Evolutionary conservation across 2,329 filamentous ascomycete genomes (phyloP).

Genomic region (Trichoderma hamatum): DNA sequence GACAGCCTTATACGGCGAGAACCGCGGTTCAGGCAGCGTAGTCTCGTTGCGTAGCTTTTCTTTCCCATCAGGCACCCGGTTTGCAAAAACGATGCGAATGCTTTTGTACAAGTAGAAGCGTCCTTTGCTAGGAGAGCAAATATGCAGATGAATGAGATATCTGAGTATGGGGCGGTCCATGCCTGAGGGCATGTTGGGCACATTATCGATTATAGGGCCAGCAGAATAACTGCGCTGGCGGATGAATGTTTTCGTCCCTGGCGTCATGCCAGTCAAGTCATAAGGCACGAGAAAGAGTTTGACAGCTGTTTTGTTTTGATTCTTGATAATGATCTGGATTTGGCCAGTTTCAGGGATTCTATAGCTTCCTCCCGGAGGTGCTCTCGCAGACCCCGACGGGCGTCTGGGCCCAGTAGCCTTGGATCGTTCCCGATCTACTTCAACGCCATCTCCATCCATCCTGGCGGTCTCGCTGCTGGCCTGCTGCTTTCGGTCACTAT

Average conservation of each 20-base stretch:
- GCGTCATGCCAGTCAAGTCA: slow-evolving; percentile 87
- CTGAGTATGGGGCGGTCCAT: slow-evolving; percentile 72
- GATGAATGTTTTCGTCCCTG: slow-evolving; percentile 93
- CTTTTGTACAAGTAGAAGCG: slow-evolving; percentile 90
- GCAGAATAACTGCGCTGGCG: slow-evolving; percentile 91
- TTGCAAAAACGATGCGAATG: slow-evolving; percentile 93
- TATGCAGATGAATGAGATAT: slow-evolving; percentile 90
- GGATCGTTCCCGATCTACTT: slow-evolving; percentile 32
- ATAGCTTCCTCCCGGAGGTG: slow-evolving; percentile 85
- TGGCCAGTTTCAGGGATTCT: slow-evolving; percentile 93
- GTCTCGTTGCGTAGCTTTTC: slow-evolving; percentile 90
- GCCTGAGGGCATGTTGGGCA: slow-evolving; percentile 39
- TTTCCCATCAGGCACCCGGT: slow-evolving; percentile 92
- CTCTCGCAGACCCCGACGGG: slow-evolving; percentile 53
- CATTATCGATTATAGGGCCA: slow-evolving; percentile 77
- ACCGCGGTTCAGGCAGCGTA: slow-evolving; percentile 84
- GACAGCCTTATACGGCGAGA: slow-evolving; percentile 77
- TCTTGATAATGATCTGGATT: slow-evolving; percentile 95
- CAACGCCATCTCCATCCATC: slow-evolving; percentile 29
- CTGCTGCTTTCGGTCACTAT: slow-evolving; percentile 41
- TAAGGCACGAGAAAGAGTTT: slow-evolving; percentile 95
- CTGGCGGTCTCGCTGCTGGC: slow-evolving; percentile 31
- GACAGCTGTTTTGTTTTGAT: slow-evolving; percentile 96
- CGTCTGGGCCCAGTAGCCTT: slow-evolving; percentile 51
- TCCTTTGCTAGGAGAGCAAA: slow-evolving; percentile 82